A percentile compares a stretch with the other conserved stretches of the same genome.
phyloP scores from a whole-genome alignment of 495 filamentous ascomycete genomes.

The Xylaria intraflava region DNA sequence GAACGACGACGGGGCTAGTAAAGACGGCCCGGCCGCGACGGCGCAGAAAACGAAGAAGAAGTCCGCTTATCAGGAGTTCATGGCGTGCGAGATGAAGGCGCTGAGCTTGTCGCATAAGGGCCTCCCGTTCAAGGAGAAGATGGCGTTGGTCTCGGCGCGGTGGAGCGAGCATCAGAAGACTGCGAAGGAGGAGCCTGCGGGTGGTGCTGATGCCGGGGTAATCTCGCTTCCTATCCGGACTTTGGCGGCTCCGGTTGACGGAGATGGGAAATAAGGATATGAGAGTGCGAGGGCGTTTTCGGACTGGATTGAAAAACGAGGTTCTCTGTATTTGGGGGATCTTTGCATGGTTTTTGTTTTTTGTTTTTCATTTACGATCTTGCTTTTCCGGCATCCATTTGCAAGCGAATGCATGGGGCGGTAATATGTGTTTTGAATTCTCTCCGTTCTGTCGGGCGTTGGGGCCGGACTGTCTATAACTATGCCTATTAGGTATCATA shows the following conservation, averaged over 20 bases:
- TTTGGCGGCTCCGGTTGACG: background rate
- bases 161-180: slow-evolving; percentile 8
- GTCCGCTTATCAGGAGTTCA: slow-evolving; percentile 59
- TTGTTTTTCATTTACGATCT: no score
- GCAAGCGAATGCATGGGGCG: no score
- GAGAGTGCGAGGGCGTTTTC: no score
- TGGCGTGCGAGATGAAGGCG: slow-evolving; percentile 46
- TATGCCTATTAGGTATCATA: no score
- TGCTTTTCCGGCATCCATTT: no score
- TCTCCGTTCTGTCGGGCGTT: no score
- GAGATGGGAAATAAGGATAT: no score
- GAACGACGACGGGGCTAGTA: background rate
- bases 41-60: slow-evolving; percentile 23
- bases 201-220: background rate
- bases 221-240: background rate
- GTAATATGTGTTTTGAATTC: no score
- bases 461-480: no score
- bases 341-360: no score
- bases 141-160: slow-evolving; percentile 46
- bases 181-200: background rate
- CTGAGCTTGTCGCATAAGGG: slow-evolving; percentile 45
- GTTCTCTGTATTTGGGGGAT: no score
- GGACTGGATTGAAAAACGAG: no score
- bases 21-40: background rate
- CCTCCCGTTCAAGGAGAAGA: slow-evolving; percentile 52